A percentile compares a stretch with the other conserved stretches of the same genome.
Conservation (phyloP, 495 filamentous ascomycete species). For the Usnea hakonensis region DNA sequence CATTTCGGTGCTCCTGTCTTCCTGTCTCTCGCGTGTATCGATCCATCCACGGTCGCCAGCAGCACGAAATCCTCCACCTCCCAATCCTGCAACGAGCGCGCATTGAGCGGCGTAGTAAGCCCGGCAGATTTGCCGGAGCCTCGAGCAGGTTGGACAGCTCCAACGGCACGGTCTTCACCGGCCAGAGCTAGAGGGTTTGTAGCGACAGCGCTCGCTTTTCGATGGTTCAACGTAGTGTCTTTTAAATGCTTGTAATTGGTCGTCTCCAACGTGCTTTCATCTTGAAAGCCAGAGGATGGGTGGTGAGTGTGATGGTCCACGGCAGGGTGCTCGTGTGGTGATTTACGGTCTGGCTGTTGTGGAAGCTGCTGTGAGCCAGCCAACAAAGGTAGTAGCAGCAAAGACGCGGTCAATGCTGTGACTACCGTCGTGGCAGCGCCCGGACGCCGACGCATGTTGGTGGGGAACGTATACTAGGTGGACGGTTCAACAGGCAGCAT, state of each 20-base stretch:
- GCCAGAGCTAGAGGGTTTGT: constrained; percentile 91
- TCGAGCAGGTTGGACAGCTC: constrained; percentile 69
- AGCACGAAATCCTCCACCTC: constrained; percentile 99
- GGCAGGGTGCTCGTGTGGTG: constrained; percentile 28
- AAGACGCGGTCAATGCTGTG: constrained; percentile 37
- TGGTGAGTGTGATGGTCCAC: constrained; percentile 26
- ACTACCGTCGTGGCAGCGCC: constrained; percentile 34
- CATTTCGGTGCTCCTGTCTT: constrained; percentile 75
- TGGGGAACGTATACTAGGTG: constrained; percentile 6
- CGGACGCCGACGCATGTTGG: constrained; percentile 30
- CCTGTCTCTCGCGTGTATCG: constrained; percentile 85
- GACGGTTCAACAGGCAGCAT: constrained; percentile 9
- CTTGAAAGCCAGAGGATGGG: constrained; percentile 15
- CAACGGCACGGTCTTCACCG: constrained; percentile 57
- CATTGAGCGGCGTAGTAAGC: constrained; percentile 71
- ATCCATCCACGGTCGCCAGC: constrained; percentile 97
- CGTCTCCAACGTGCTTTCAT: constrained; percentile 21
- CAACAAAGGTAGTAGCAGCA: constrained; percentile 47
- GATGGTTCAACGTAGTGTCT: constrained; percentile 39
- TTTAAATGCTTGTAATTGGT: constrained; percentile 33
- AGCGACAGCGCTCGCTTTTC: constrained; percentile 74
- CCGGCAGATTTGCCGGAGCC: constrained; percentile 56
- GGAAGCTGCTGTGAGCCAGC: constrained; percentile 51
- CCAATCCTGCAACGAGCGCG: constrained; percentile 97
- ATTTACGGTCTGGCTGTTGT: constrained; percentile 31